A percentile compares a stretch with the other conserved stretches of the same genome.
phyloP scores from a whole-genome alignment of 768 basidiomycete species.

The Kwoniella sp. region DNA sequence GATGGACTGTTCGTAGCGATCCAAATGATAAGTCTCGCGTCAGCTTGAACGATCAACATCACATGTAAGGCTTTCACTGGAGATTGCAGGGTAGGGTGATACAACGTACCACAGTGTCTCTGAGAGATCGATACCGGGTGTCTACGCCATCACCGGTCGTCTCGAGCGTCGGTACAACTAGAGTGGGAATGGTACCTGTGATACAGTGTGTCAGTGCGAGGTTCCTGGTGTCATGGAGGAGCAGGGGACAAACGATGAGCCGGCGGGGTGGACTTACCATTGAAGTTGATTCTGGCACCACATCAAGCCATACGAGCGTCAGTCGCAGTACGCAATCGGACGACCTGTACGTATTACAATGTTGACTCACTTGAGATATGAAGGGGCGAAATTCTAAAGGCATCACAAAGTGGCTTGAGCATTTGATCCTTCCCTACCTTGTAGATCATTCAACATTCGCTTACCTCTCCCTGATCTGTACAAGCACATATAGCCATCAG shows the following conservation, averaged over 20 bases:
- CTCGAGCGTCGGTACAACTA: conserved; percentile 80
- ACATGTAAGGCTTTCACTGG: too few relatives aligned
- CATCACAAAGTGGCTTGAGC: conserved; percentile 5
- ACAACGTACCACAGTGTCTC: conserved; percentile 71
- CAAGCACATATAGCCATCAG: too few relatives aligned
- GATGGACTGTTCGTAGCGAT: conserved; percentile 62
- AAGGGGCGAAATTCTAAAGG: conserved; percentile 67
- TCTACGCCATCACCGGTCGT: conserved; percentile 71
- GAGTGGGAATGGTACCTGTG: conserved; percentile 74
- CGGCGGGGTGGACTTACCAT: conserved; percentile 60
- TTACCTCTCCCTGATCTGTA: conserved; percentile 66
- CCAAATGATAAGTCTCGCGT: neutral
- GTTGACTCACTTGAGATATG: conserved; percentile 61
- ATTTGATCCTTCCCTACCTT: neutral
- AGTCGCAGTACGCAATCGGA: too few relatives aligned
- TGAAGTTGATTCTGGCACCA: conserved; percentile 75
- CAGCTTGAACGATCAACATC: neutral
- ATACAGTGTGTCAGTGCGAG: neutral
- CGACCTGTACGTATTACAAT: conserved; percentile 49
- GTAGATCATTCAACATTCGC: too few relatives aligned
- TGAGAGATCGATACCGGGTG: conserved; percentile 77
- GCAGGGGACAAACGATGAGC: too few relatives aligned
- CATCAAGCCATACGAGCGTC: too few relatives aligned
- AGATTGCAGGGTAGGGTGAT: too few relatives aligned
- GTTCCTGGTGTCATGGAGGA: too few relatives aligned